A percentile compares a stretch with the other conserved stretches of the same genome.
Conservation (phyloP, 192 early-diverging fungal species). For the Coemansia sp. region DNA sequence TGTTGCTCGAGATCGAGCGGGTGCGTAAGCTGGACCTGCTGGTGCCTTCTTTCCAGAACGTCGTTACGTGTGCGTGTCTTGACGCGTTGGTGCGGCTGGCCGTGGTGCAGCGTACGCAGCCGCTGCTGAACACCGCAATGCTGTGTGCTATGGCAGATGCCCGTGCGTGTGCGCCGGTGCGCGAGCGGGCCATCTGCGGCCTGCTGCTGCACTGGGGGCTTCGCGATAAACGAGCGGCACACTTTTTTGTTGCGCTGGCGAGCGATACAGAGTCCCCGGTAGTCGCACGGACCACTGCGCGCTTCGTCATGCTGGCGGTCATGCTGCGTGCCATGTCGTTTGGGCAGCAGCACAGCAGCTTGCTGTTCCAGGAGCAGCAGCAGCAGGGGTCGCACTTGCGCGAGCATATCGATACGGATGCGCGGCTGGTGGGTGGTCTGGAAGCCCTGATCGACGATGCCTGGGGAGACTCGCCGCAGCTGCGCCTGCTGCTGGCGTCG, state of each 20-base stretch:
- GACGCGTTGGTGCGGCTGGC: conserved; percentile 67
- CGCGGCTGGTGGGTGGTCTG: conserved; percentile 44
- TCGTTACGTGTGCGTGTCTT: conserved; percentile 78
- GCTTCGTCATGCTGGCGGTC: conserved; percentile 13
- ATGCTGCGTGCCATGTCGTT: conserved; percentile 41
- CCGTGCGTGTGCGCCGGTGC: conserved; percentile 69
- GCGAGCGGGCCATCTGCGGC: conserved; percentile 70
- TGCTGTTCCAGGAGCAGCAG: conserved; percentile 37
- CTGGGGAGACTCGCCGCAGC: conserved; percentile 20
- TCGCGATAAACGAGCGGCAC: conserved; percentile 26
- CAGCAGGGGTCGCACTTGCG: conserved; percentile 11
- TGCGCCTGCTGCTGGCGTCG: conserved; percentile 26
- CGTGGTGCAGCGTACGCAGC: conserved; percentile 58
- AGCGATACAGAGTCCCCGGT: conserved; percentile 12
- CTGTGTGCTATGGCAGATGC: conserved; percentile 71
- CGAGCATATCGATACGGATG: conserved; percentile 47
- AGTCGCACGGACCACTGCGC: conserved; percentile 6
- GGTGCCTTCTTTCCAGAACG: conserved; percentile 84
- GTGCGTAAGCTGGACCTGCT: conserved; percentile 75
- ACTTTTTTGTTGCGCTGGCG: conserved; percentile 23
- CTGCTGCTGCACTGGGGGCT: conserved; percentile 73
- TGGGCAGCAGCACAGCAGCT: conserved; percentile 46
- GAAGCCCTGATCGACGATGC: conserved; percentile 40
- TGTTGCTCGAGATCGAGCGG: conserved; percentile 70
- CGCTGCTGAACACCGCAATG: conserved; percentile 66